Percentiles rank a stretch among this genome's conserved stretches.
These are phyloP conservation scores for Odonthalia washingtoniensis DNA, from an alignment of 31 red algal genomes.

Conservation along the genomic window DNA sequence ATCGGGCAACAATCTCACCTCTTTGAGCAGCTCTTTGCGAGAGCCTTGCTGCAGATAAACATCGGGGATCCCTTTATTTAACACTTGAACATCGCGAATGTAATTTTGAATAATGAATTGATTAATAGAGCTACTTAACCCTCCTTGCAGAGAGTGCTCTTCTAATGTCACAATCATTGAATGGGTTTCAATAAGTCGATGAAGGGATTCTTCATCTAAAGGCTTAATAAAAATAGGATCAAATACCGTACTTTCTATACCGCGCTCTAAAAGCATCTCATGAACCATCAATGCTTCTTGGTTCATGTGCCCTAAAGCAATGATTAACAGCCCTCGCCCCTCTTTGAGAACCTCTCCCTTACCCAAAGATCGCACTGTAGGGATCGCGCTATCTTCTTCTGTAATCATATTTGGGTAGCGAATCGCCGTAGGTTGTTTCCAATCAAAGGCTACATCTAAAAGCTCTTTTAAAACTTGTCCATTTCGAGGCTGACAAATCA, in stretches of 20 bases:
- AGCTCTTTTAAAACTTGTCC: slow-evolving; percentile 71
- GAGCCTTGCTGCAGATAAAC: slow-evolving; percentile 3
- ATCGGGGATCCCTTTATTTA: neutral
- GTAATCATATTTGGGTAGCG: slow-evolving; percentile 66
- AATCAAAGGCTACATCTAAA: slow-evolving; percentile 60
- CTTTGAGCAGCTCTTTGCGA: neutral
- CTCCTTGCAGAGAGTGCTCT: slow-evolving; percentile 69
- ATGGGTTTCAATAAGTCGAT: slow-evolving; percentile 50
- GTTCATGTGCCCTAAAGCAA: slow-evolving; percentile 66
- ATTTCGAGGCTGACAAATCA: slow-evolving; percentile 74
- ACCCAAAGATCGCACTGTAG: slow-evolving; percentile 30
- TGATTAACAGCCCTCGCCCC: slow-evolving; percentile 59
- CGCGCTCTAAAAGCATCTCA: slow-evolving; percentile 7
- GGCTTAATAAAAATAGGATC: slow-evolving; percentile 81
- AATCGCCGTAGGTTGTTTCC: slow-evolving; percentile 58
- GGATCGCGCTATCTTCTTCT: slow-evolving; percentile 62
- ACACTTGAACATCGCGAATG: neutral
- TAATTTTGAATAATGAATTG: slow-evolving; percentile 4
- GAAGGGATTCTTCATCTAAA: slow-evolving; percentile 68
- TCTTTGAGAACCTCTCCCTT: slow-evolving; percentile 68
- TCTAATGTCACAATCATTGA: slow-evolving; percentile 80
- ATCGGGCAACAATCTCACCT: neutral
- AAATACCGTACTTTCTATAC: slow-evolving; percentile 59
- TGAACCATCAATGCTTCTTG: slow-evolving; percentile 49
- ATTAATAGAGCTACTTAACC: neutral